Evolutionary conservation across 2,329 filamentous ascomycete genomes (phyloP).

Genomic region (Colletotrichum endophyticum): DNA sequence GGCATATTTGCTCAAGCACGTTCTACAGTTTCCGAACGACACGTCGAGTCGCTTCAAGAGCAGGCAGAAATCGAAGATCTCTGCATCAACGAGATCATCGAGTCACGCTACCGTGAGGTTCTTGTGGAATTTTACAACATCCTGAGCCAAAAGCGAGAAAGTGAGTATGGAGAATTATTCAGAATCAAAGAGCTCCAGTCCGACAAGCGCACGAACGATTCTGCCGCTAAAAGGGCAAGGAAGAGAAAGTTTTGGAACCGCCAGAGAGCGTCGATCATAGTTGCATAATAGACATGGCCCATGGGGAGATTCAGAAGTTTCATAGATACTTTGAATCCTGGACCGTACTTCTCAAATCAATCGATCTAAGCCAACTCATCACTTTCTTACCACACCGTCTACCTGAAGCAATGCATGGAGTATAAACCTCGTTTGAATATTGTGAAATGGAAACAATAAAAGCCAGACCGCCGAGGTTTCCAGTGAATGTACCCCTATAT

Average conservation of each 20-base stretch:
- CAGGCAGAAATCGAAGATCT: background rate
- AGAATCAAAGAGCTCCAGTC: background rate
- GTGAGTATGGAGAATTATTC: background rate
- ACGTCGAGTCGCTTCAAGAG: background rate
- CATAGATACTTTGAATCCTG: background rate
- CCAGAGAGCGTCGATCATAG: background rate
- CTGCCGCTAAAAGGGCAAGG: background rate
- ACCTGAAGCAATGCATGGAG: no score
- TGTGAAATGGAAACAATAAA: no score
- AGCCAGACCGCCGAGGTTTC: no score
- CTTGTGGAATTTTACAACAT: background rate
- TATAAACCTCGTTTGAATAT: fast-evolving
- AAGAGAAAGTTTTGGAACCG: background rate
- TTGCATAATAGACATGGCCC: background rate
- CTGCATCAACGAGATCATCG: background rate
- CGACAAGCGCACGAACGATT: background rate
- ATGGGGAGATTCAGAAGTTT: background rate
- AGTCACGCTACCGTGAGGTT: background rate
- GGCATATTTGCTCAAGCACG: background rate
- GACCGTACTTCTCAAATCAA: no score
- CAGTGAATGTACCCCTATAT: fast-evolving
- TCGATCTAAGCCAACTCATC: background rate
- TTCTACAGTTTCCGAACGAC: background rate
- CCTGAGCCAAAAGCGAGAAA: background rate
- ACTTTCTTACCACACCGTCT: background rate